Evolutionary conservation across 2,329 filamentous ascomycete genomes (phyloP).

Genomic region (Byssochlamys sp.): DNA sequence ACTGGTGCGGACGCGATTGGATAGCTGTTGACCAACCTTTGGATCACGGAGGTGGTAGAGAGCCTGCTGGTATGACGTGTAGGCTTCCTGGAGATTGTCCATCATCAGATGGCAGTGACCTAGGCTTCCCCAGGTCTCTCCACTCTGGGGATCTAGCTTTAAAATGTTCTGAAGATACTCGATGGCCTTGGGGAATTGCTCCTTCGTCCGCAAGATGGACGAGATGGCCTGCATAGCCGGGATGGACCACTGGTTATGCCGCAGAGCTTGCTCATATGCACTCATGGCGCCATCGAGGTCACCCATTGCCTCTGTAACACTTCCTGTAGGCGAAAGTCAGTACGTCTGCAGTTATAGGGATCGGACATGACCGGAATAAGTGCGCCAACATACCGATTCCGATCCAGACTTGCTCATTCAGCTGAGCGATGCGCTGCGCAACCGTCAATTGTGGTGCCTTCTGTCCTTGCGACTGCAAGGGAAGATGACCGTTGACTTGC

Average conservation of each 20-base stretch:
- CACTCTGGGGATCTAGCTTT: slow-evolving; percentile 78
- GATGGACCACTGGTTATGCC: slow-evolving; percentile 79
- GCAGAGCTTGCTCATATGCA: slow-evolving; percentile 81
- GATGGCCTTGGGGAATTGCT: slow-evolving; percentile 86
- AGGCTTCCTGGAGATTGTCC: slow-evolving; percentile 93
- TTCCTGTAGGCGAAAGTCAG: slow-evolving; percentile 47
- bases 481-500: slow-evolving; percentile 44
- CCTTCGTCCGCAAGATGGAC: slow-evolving; percentile 77
- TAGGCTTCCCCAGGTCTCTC: slow-evolving; percentile 90
- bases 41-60: slow-evolving; percentile 86
- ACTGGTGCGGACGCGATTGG: background rate
- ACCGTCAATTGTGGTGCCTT: slow-evolving; percentile 52
- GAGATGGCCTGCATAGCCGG: slow-evolving; percentile 91
- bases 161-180: slow-evolving; percentile 86
- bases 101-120: slow-evolving; percentile 99
- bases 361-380: background rate
- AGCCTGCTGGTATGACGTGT: slow-evolving; percentile 91
- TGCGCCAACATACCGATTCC: slow-evolving; percentile 63
- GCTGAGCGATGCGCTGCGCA: slow-evolving; percentile 62
- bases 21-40: slow-evolving; percentile 52
- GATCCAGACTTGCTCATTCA: slow-evolving; percentile 86
- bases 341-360: background rate
- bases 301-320: slow-evolving; percentile 75
- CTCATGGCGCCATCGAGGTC: slow-evolving; percentile 80
- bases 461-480: slow-evolving; percentile 40